Base-by-base conservation (phyloP, 306 rosid genomes). In the Inga leiocalycina region DNA sequence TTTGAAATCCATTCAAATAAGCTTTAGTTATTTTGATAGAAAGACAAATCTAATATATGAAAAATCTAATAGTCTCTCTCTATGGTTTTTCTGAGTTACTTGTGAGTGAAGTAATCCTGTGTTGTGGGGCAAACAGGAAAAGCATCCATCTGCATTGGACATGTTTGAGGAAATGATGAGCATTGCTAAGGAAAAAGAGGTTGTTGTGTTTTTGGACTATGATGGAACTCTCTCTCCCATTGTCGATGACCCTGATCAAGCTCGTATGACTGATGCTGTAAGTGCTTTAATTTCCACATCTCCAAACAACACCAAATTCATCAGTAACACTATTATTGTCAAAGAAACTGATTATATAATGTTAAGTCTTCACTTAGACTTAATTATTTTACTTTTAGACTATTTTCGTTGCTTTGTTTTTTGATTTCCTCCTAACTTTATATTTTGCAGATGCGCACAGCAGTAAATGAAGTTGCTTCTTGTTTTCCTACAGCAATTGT, bases 201-300 rank as follows among this genome's bases (percentile, higher is more conserved):
- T 92, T 44, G 89, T 86, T 45, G 88, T 91, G 81, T 91, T 91
- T 75, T 81, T 89, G 86, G 91, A 91, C 76, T 91, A 91, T 59
- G 94, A 91, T 76, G 94, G 94, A 80, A 91, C 94, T 22, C 86
- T 89, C 43, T 86, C 94, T 10, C 88, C 81, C 0, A 91, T 91
- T 72, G 91, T 86, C 3, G 77, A 86, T 44, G 84, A 89, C 71
- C 94, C 94, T 41, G 90, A 89, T 41, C 32, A 67, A 20, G 94
- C 94, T 64, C 39, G 80, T 84, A 89, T 91, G 86, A 86, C 64
- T 43, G 91, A 84, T 16, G 88, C 41, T 6, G 94, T 91, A 67
- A 71, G 87, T 78, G 46, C 20, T 35, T 6, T 27, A 37, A 37
- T 6, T 3, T 13, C 39, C 8, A 12, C 6, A 30, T 64, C 3